These are phyloP conservation scores for Excoecaria cochinchinensis DNA, from an alignment of 345 rosid genomes.

Conservation along the genomic window DNA sequence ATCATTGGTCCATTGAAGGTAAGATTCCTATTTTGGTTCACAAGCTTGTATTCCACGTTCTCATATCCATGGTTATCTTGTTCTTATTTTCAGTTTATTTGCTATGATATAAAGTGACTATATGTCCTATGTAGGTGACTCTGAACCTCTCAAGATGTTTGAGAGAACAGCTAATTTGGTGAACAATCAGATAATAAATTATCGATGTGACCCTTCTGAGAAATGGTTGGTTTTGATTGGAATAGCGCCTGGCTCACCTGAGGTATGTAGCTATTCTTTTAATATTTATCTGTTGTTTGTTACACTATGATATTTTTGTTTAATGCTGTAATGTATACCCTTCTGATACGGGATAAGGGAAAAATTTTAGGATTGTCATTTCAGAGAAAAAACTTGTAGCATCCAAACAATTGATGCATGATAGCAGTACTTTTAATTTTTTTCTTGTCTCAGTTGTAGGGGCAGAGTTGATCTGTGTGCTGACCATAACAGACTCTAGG, in stretches of 20 bases:
- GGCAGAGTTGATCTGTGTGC: neutral
- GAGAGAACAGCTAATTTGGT: conserved; percentile 92
- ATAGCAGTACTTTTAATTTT: neutral
- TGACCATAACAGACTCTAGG: neutral
- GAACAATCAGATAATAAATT: conserved; percentile 95
- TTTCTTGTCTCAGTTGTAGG: neutral
- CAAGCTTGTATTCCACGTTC: neutral
- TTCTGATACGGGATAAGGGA: neutral
- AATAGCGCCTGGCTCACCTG: conserved; percentile 95
- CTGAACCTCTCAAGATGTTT: conserved; percentile 95
- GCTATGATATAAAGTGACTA: neutral
- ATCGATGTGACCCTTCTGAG: conserved; percentile 87
- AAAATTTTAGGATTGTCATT: neutral
- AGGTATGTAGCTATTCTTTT: conserved; percentile 46
- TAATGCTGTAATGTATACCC: no score
- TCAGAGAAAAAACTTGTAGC: neutral
- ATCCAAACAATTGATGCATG: neutral
- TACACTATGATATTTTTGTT: neutral
- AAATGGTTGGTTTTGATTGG: conserved; percentile 98
- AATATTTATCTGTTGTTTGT: neutral
- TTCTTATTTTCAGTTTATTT: neutral
- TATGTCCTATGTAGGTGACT: conserved; percentile 55
- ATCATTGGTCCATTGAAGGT: conserved; percentile 99
- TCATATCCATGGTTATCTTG: neutral
- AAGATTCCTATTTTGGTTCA: conserved; percentile 1